phyloP scores from a whole-genome alignment of 2,329 filamentous ascomycete genomes.

The Claviceps quebecensis region DNA sequence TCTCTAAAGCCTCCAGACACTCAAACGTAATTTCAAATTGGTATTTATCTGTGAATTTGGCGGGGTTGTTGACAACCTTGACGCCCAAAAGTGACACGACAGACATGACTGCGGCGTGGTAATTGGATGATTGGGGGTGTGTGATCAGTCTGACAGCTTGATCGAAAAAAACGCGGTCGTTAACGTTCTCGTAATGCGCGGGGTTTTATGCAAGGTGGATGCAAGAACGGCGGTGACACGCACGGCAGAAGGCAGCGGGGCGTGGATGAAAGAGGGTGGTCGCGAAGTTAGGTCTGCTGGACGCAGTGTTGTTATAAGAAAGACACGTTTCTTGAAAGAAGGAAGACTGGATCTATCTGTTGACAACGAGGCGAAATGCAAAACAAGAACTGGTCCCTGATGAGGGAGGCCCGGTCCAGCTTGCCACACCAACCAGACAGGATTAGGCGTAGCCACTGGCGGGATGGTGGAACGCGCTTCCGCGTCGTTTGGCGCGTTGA shows the following conservation, averaged over 20 bases:
- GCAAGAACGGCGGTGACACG: conserved; percentile 3
- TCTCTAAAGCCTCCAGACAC: conserved; percentile 85
- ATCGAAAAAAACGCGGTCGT: background rate
- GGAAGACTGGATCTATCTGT: background rate
- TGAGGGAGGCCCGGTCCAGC: background rate
- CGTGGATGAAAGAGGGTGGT: conserved; percentile 1
- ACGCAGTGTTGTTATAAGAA: background rate
- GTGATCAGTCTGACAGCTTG: background rate
- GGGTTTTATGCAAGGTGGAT: conserved; percentile 2
- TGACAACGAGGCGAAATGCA: background rate
- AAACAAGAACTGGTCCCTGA: background rate
- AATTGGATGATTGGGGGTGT: background rate
- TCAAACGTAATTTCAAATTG: conserved; percentile 99
- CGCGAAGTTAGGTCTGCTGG: background rate
- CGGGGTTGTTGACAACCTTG: conserved; percentile 93
- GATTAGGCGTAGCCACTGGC: background rate
- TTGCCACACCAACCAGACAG: background rate
- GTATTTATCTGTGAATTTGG: conserved; percentile 82
- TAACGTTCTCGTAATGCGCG: background rate
- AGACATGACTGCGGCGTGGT: conserved; percentile 49
- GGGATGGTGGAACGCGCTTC: conserved; percentile 14
- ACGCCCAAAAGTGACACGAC: conserved; percentile 93
- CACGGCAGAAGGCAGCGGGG: conserved; percentile 3
- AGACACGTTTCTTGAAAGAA: background rate
- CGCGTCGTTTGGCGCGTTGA: conserved; percentile 16